Conservation (phyloP, 768 basidiomycete species). For the Trametopsis cervina region DNA sequence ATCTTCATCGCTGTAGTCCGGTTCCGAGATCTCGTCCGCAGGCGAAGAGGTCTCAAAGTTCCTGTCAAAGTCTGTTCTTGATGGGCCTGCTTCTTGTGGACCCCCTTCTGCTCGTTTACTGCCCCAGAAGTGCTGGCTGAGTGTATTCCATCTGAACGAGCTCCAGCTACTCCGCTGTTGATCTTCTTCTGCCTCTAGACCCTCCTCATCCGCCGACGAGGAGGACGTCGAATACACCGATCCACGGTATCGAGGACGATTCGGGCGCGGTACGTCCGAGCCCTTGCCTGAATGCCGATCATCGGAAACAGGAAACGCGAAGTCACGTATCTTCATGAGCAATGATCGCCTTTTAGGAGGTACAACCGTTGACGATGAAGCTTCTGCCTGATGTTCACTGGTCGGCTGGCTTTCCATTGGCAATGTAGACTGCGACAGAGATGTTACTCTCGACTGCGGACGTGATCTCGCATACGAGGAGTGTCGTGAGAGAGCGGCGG, state of each 20-base stretch:
- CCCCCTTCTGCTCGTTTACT: constrained; percentile 13
- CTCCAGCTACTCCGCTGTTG: constrained; percentile 26
- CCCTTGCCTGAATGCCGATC: constrained; percentile 38
- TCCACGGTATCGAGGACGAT: constrained; percentile 27
- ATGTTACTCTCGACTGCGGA: constrained; percentile 31
- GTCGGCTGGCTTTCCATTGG: constrained; percentile 16
- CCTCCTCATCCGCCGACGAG: constrained; percentile 17
- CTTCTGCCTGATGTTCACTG: constrained; percentile 26
- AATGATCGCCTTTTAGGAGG: constrained; percentile 13
- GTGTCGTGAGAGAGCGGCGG: constrained; percentile 25
- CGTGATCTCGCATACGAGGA: constrained; percentile 27
- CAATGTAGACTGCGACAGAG: constrained; percentile 25
- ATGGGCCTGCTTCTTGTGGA: constrained; percentile 24
- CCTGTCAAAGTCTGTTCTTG: constrained; percentile 36
- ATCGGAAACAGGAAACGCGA: constrained; percentile 35
- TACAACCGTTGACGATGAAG: constrained; percentile 21
- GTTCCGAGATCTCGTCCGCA: constrained; percentile 23
- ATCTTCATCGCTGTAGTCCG: constrained; percentile 22
- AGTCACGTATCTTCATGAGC: constrained; percentile 44
- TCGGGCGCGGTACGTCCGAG: constrained; percentile 32
- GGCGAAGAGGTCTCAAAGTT: constrained; percentile 36
- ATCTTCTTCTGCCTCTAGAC: constrained; percentile 24
- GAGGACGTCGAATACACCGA: constrained; percentile 21
- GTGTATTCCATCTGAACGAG: constrained; percentile 35
- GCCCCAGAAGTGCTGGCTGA: constrained; percentile 32